phyloP scores from a whole-genome alignment of 495 filamentous ascomycete species.

The Aspergillus haitiensis region DNA sequence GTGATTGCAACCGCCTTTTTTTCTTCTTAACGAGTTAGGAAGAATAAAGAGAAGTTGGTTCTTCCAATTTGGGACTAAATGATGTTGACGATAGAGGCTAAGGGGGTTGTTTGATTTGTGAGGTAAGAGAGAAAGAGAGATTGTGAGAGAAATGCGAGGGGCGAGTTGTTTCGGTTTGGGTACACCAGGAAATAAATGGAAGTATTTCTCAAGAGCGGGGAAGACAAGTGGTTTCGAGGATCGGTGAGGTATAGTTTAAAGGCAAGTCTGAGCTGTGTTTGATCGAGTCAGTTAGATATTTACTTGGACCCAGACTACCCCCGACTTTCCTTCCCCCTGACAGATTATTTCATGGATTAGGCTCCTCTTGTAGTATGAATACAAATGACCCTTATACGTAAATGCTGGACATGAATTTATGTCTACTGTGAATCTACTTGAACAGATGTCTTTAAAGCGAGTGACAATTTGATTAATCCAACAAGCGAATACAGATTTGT shows the following conservation, averaged over 20 bases:
- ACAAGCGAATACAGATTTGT: slow-evolving; percentile 11
- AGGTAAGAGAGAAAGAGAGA: background rate
- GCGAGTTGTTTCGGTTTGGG: background rate
- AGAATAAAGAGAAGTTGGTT: slow-evolving; percentile 10
- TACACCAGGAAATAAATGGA: background rate
- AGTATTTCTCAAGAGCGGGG: background rate
- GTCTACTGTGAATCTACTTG: too few species aligned
- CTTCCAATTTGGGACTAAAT: slow-evolving; percentile 7
- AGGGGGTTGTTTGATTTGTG: background rate
- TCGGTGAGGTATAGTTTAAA: slow-evolving; percentile 43
- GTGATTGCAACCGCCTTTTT: slow-evolving; percentile 32
- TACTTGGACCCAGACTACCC: too few species aligned
- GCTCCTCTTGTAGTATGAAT: too few species aligned
- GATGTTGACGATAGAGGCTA: background rate
- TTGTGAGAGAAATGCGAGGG: background rate
- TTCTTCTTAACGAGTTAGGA: slow-evolving; percentile 2
- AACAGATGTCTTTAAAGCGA: background rate
- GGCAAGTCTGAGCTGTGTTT: slow-evolving; percentile 55
- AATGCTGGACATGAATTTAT: too few species aligned
- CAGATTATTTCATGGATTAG: too few species aligned
- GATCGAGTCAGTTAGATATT: too few species aligned
- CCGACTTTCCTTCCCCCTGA: too few species aligned
- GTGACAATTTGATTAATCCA: slow-evolving; percentile 3
- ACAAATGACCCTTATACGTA: too few species aligned
- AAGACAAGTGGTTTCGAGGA: slow-evolving; percentile 21